Evolutionary conservation across 768 basidiomycete species (phyloP).

Genomic region (Boletus insuetus): DNA sequence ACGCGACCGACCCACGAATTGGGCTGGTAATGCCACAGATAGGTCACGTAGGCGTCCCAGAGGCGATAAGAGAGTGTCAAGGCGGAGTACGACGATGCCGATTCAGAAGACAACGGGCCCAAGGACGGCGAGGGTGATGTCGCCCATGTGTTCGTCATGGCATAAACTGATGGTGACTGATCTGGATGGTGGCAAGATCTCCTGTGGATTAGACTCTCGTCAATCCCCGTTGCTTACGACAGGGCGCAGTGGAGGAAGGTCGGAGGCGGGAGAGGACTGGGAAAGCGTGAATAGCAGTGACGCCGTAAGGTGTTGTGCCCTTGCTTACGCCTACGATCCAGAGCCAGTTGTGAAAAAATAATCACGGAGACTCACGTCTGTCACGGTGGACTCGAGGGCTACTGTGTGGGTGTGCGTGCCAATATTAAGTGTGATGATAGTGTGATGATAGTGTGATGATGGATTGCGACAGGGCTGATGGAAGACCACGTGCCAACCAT

Average conservation of each 20-base stretch:
- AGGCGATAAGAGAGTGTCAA: slow-evolving; percentile 37
- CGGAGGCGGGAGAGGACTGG: slow-evolving; percentile 3
- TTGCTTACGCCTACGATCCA: too few relatives aligned
- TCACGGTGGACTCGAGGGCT: too few relatives aligned
- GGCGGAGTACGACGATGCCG: slow-evolving; percentile 11
- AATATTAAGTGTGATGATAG: too few relatives aligned
- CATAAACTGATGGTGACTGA: slow-evolving; percentile 7
- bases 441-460: neutral
- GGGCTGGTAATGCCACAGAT: slow-evolving; percentile 62
- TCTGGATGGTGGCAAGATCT: neutral
- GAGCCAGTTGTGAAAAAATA: neutral
- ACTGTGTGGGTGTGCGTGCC: neutral
- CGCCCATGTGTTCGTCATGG: slow-evolving; percentile 10
- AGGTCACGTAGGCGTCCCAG: slow-evolving; percentile 59
- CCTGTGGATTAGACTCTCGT: slow-evolving; percentile 3
- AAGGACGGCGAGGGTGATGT: slow-evolving; percentile 3
- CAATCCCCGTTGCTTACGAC: slow-evolving; percentile 18
- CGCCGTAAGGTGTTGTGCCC: slow-evolving; percentile 6
- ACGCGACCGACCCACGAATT: slow-evolving; percentile 66
- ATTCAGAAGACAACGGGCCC: slow-evolving; percentile 2
- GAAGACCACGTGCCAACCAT: slow-evolving; percentile 2
- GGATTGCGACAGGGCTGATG: slow-evolving; percentile 7
- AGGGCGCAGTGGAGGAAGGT: slow-evolving; percentile 20
- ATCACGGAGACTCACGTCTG: neutral
- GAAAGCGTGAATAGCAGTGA: slow-evolving; percentile 1